Conservation (phyloP, 805 yeast species). For the Teunomyces gatunensis region DNA sequence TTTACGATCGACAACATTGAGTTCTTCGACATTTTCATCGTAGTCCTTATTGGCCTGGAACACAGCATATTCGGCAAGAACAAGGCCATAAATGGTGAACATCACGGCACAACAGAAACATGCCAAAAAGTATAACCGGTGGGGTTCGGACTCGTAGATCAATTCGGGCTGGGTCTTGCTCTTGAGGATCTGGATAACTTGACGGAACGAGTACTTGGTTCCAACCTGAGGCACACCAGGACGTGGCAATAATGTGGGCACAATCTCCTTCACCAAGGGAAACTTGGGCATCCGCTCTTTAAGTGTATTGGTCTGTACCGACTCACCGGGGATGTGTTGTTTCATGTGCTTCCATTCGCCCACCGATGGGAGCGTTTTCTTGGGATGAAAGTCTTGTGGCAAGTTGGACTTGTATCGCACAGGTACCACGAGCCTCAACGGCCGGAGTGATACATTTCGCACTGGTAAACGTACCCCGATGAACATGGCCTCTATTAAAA, state of each 20-base stretch:
- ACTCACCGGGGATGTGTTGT: slow-evolving; percentile 59
- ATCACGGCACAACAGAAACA: slow-evolving; percentile 68
- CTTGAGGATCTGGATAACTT: slow-evolving; percentile 57
- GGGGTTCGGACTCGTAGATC: slow-evolving; percentile 82
- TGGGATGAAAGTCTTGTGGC: slow-evolving; percentile 30
- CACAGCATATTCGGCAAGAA: slow-evolving; percentile 54
- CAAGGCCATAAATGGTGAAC: slow-evolving; percentile 66
- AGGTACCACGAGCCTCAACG: background rate
- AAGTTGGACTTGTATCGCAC: slow-evolving; percentile 24
- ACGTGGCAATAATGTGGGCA: slow-evolving; percentile 67
- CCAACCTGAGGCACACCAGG: slow-evolving; percentile 78
- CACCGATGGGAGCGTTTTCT: slow-evolving; percentile 28
- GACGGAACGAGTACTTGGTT: slow-evolving; percentile 51
- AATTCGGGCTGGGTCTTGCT: slow-evolving; percentile 63
- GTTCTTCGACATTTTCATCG: slow-evolving; percentile 49
- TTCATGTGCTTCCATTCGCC: slow-evolving; percentile 44
- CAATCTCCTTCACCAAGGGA: slow-evolving; percentile 60
- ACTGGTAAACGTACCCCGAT: background rate
- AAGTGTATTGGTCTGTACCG: slow-evolving; percentile 41
- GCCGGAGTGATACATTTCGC: background rate
- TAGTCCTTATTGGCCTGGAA: slow-evolving; percentile 51
- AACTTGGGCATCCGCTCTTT: slow-evolving; percentile 63
- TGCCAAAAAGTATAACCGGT: slow-evolving; percentile 67
- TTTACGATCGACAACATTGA: slow-evolving; percentile 41
- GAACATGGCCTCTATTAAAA: background rate